Evolutionary conservation across 2,329 filamentous ascomycete genomes (phyloP).

Genomic region (Zymoseptoria tritici): DNA sequence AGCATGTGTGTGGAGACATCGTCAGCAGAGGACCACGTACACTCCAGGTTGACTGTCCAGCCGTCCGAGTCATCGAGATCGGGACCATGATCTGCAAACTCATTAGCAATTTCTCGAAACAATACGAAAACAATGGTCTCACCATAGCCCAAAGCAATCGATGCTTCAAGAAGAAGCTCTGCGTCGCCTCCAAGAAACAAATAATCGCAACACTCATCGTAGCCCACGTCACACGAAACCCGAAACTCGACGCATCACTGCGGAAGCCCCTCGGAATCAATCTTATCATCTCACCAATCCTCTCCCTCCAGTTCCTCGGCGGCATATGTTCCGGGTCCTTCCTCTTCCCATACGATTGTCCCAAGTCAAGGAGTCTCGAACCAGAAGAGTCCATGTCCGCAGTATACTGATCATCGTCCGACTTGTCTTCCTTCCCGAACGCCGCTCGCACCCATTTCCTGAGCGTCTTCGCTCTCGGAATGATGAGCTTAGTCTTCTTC

Average conservation of each 20-base stretch:
- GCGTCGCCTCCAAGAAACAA: conserved; percentile 55
- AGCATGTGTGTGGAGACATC: background rate
- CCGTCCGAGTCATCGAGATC: conserved; percentile 61
- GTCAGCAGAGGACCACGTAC: background rate
- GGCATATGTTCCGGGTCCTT: conserved; percentile 70
- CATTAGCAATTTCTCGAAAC: background rate
- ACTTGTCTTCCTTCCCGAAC: conserved; percentile 48
- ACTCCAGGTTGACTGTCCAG: conserved; percentile 65
- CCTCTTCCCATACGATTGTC: conserved; percentile 53
- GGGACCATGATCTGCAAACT: conserved; percentile 71
- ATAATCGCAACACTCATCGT: conserved; percentile 65
- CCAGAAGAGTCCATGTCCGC: conserved; percentile 50
- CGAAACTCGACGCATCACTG: conserved; percentile 59
- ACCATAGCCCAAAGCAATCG: conserved; percentile 45
- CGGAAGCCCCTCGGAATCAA: conserved; percentile 52
- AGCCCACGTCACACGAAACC: conserved; percentile 62
- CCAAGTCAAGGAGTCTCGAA: conserved; percentile 54
- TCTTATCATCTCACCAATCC: conserved; percentile 54
- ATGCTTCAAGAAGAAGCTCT: conserved; percentile 61
- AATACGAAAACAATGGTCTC: background rate
- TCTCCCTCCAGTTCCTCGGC: conserved; percentile 52
- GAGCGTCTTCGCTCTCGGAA: conserved; percentile 54
- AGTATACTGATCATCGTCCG: conserved; percentile 47
- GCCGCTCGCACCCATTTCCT: conserved; percentile 57
- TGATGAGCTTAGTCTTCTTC: conserved; percentile 54